Conservation (phyloP, 169 alveolate species). For the Toxoplasma gondii region DNA sequence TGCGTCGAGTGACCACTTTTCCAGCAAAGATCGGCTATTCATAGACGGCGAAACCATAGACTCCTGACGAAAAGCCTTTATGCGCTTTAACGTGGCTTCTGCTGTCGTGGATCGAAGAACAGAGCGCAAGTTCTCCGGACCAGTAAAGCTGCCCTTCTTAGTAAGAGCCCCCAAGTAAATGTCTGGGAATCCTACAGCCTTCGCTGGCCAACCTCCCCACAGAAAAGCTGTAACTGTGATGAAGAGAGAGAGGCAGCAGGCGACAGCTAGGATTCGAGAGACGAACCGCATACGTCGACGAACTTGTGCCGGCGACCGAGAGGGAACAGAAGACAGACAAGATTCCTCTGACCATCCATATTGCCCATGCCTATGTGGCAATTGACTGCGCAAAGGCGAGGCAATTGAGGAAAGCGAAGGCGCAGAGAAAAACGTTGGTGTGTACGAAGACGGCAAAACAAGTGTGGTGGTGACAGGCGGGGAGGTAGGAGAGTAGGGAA, state of each 20-base stretch:
- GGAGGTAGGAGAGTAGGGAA: no score
- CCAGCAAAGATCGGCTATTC: constrained; percentile 21
- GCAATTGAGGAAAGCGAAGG: neutral
- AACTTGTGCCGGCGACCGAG: neutral
- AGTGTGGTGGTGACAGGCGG: no score
- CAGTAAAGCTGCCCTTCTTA: constrained; percentile 41
- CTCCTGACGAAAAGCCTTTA: constrained; percentile 6
- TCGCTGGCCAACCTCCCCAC: constrained; percentile 51
- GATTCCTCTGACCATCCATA: neutral
- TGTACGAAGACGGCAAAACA: neutral
- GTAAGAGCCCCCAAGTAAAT: constrained; percentile 46
- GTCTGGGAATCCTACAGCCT: constrained; percentile 61
- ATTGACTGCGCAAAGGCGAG: neutral
- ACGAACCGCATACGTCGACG: constrained; percentile 25
- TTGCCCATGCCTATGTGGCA: no score
- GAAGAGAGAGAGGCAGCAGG: constrained; percentile 21
- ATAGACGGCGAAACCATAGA: neutral
- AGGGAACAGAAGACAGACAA: neutral
- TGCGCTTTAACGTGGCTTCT: neutral
- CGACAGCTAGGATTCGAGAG: constrained; percentile 17
- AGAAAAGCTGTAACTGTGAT: constrained; percentile 24
- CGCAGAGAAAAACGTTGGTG: neutral
- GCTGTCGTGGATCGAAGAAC: constrained; percentile 4
- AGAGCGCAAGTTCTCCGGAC: neutral
- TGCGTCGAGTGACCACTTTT: constrained; percentile 35